These are phyloP conservation scores for Endoconidiophora laricicola DNA, from an alignment of 2,329 filamentous ascomycete genomes.

Conservation along the genomic window DNA sequence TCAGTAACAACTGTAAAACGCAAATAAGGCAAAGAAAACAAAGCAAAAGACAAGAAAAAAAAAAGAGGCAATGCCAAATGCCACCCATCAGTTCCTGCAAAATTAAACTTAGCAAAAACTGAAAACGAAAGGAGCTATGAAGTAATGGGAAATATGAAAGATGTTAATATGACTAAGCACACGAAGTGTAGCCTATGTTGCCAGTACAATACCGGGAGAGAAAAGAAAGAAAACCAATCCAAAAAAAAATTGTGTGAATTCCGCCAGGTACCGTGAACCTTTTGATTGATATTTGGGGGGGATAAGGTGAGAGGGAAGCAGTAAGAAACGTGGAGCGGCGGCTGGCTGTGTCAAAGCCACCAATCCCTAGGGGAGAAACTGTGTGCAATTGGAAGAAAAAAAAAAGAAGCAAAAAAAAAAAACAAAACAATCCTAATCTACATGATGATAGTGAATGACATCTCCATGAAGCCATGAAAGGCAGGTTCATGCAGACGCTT, in stretches of 20 bases:
- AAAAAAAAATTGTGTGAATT: conserved; percentile 4
- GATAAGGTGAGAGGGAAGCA: conserved; percentile 1
- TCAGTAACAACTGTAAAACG: too few species aligned
- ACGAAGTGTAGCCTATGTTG: not conserved
- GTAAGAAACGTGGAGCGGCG: conserved; percentile 3
- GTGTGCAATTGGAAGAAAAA: not conserved
- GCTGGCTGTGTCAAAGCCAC: not conserved
- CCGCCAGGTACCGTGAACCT: conserved; percentile 11
- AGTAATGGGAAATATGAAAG: not conserved
- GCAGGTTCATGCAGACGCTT: not conserved
- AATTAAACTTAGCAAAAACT: not conserved
- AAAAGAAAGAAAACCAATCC: conserved; percentile 4
- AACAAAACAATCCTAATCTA: conserved; percentile 7
- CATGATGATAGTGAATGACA: conserved; percentile 2
- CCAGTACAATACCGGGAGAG: not conserved
- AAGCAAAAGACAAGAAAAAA: too few species aligned
- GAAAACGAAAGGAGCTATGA: not conserved
- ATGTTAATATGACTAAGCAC: not conserved
- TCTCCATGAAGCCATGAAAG: not conserved
- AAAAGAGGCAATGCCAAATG: too few species aligned
- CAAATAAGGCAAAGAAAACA: too few species aligned
- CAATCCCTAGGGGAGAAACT: not conserved
- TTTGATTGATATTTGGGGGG: not conserved
- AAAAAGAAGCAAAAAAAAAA: not conserved
- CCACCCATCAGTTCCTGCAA: too few species aligned